Evolutionary conservation across 2,329 filamentous ascomycete genomes (phyloP).

Genomic region (Pleoardoris graminearum): DNA sequence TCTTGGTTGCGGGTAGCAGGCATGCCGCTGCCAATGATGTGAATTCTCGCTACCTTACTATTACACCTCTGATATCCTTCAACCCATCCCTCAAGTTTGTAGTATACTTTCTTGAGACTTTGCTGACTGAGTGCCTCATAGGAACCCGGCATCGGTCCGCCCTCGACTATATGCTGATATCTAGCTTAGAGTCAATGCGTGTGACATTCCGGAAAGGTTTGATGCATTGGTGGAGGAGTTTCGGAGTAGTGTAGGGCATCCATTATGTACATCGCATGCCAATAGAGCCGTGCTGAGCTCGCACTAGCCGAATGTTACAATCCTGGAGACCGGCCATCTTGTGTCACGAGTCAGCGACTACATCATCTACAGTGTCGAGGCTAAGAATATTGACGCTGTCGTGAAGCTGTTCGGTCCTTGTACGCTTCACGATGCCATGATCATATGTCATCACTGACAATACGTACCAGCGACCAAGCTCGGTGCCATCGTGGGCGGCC

Average conservation of each 20-base stretch:
- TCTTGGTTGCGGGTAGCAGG: slow-evolving; percentile 69
- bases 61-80: slow-evolving; percentile 73
- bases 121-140: slow-evolving; percentile 42
- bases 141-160: slow-evolving; percentile 1
- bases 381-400: slow-evolving; percentile 83
- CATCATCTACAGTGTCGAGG: slow-evolving; percentile 98
- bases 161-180: slow-evolving; percentile 24
- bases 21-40: slow-evolving; percentile 89
- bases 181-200: slow-evolving; percentile 81
- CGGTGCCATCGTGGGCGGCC: slow-evolving; percentile 92
- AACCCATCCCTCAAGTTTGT: slow-evolving; percentile 21
- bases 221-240: slow-evolving; percentile 81
- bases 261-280: slow-evolving; percentile 43
- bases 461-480: slow-evolving; percentile 77
- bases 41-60: slow-evolving; percentile 97
- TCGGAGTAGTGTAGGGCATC: slow-evolving; percentile 75
- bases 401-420: slow-evolving; percentile 90
- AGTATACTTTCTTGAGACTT: slow-evolving; percentile 20
- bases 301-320: slow-evolving; percentile 75
- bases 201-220: slow-evolving; percentile 89
- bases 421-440: slow-evolving; percentile 56
- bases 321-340: slow-evolving; percentile 90
- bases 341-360: slow-evolving; percentile 97
- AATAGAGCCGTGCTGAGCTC: slow-evolving; percentile 49
- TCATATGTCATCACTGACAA: slow-evolving; percentile 9